Evolutionary conservation across 1,139 yeast genomes (phyloP), one percentile per base, ranked within the genome.

Genomic region (Taiozyma sp.): DNA sequence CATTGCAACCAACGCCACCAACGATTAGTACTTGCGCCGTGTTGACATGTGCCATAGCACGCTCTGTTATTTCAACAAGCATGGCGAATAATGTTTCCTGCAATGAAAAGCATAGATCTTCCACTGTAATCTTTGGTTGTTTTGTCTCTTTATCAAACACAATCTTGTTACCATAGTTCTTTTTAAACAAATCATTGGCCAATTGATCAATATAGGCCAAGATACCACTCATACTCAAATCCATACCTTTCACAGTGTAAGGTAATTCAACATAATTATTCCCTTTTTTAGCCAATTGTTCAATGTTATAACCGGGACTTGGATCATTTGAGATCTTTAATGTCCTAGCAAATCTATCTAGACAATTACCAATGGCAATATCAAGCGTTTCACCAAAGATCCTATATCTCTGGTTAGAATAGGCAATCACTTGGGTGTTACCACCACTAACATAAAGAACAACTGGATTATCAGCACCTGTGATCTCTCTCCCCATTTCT

Each of bases 231-330:
- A 93, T 89, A 48, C 97, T 88, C 57, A 93, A 67, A 69, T 93
- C 99, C 99, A 93, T 95, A 7, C 99, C 99, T 67, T 93, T 95
- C 22, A 93, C 98, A 0, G 98, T 92, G 65, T 93, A 93, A 0
- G 99, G 99, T 48, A 93, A 72, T 47, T 81, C 83, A 3, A 92
- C 87, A 57, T 87, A 80, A 55, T 80, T 80, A 14, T 54, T 50
- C 9, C 73, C 72, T 65, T 77, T 77, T 60, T 85, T 88, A 16
- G 99, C 99, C 74, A 93, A 68, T 64, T 90, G 97, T 69, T 95
- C 99, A 57, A 93, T 93, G 64, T 93, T 93, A 69, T 90, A 95
- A 2, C 99, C 99, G 0, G 99, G 99, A 16, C 96, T 89, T 1
- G 99, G 99, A 44, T 85, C 90, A 68, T 93, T 93, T 3, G 98